These are phyloP conservation scores for Ophiorrhiza pumila DNA, from an alignment of 257 asterid species.

Conservation along the genomic window DNA sequence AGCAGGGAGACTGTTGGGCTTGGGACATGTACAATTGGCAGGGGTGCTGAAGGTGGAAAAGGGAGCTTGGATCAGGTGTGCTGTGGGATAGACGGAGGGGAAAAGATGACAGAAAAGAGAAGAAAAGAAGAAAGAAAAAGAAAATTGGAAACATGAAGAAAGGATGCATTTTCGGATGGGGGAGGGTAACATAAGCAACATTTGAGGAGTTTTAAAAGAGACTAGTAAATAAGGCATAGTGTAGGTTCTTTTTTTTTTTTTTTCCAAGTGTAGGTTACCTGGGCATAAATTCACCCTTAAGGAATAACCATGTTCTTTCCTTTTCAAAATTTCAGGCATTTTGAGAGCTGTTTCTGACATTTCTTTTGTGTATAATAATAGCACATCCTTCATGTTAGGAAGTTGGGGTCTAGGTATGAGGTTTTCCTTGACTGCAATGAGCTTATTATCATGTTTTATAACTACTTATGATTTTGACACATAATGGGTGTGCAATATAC, in stretches of 20 bases:
- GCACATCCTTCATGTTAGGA: not conserved
- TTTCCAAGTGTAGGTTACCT: too few relatives aligned
- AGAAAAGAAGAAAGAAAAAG: not conserved
- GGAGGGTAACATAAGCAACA: not conserved
- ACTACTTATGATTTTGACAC: too few relatives aligned
- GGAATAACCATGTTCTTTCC: too few relatives aligned
- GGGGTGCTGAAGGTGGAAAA: not conserved
- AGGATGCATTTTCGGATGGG: not conserved
- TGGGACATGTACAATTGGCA: too few relatives aligned
- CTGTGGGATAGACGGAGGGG: not conserved
- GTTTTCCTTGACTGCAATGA: not conserved
- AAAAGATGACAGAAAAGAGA: not conserved
- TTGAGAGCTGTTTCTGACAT: not conserved
- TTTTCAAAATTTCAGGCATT: not conserved
- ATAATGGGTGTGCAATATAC: too few relatives aligned
- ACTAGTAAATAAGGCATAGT: not conserved
- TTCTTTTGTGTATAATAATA: too few relatives aligned
- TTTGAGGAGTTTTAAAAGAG: not conserved
- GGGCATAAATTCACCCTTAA: too few relatives aligned
- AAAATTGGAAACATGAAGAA: not conserved
- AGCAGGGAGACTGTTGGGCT: too few relatives aligned
- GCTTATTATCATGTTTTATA: not conserved
- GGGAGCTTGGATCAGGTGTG: not conserved
- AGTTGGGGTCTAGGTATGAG: not conserved
- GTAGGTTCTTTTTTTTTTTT: too few relatives aligned